Conservation (phyloP, 2,329 filamentous ascomycete species). For the Penicillium freii region DNA sequence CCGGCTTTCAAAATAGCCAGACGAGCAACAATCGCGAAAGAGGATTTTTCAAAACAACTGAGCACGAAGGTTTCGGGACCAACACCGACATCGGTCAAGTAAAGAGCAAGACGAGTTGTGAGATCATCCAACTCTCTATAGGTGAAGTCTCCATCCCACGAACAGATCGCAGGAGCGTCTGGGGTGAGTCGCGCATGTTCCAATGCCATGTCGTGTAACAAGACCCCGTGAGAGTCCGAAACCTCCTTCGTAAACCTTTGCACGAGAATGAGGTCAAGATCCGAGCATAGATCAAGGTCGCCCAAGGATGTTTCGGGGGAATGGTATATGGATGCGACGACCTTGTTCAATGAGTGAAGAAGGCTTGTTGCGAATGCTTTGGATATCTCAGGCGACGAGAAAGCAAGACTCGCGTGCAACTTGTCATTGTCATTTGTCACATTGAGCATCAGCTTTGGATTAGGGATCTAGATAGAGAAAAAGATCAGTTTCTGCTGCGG, state of each 20-base stretch:
- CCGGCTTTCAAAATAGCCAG: background rate
- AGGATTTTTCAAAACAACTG: background rate
- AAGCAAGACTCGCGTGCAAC: background rate
- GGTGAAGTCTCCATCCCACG: background rate
- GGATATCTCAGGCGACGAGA: background rate
- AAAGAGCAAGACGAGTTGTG: background rate
- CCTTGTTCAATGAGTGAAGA: background rate
- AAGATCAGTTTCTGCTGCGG: background rate
- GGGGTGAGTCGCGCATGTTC: background rate
- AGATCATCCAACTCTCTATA: background rate
- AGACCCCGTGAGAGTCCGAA: background rate
- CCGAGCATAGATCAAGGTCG: background rate
- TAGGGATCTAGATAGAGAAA: background rate
- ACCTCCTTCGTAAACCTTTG: background rate
- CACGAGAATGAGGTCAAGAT: background rate
- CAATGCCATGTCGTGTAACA: background rate
- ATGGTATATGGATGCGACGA: background rate
- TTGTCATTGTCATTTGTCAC: background rate
- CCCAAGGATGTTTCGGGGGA: background rate
- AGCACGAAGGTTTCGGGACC: background rate
- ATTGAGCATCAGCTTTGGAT: background rate
- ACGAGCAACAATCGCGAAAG: background rate
- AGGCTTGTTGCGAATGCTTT: background rate
- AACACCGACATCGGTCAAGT: background rate
- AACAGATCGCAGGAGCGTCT: background rate